Evolutionary conservation across 768 basidiomycete species (phyloP).

Genomic region (Boletus rubescentipes): DNA sequence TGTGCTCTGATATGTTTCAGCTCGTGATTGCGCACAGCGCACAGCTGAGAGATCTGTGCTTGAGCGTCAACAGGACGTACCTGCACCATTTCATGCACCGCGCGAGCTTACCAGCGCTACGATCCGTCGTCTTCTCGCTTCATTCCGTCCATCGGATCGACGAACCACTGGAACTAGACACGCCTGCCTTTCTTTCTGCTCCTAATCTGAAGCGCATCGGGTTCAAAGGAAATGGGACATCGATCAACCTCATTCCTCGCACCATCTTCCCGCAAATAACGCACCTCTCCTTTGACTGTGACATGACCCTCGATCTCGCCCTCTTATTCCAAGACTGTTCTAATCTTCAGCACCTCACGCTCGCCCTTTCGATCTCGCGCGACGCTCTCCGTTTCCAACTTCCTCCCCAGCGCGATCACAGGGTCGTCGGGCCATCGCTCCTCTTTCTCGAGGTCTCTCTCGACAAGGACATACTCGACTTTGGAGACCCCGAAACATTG

Average conservation of each 20-base stretch:
- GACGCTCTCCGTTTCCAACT: slow-evolving; percentile 10
- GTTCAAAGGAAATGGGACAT: slow-evolving; percentile 12
- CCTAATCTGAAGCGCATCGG: slow-evolving; percentile 18
- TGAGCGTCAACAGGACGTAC: slow-evolving; percentile 20
- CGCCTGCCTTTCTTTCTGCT: slow-evolving; percentile 4
- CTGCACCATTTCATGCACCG: slow-evolving; percentile 17
- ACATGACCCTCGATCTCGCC: slow-evolving; percentile 18
- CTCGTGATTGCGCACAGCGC: slow-evolving; percentile 21
- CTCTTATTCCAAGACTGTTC: slow-evolving; percentile 19
- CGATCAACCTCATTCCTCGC: slow-evolving; percentile 18
- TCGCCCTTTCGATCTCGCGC: slow-evolving; percentile 13
- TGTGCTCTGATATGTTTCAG: slow-evolving; percentile 20
- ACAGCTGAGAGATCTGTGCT: slow-evolving; percentile 16
- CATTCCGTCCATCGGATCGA: slow-evolving; percentile 5
- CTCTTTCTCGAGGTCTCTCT: slow-evolving; percentile 17
- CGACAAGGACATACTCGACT: slow-evolving; percentile 20
- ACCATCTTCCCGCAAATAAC: slow-evolving; percentile 20
- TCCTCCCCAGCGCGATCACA: slow-evolving; percentile 1
- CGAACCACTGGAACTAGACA: neutral
- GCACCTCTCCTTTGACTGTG: slow-evolving; percentile 23
- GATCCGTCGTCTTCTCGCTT: slow-evolving; percentile 19
- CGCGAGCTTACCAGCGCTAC: slow-evolving; percentile 11
- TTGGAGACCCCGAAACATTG: slow-evolving; percentile 19
- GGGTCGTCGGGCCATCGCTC: slow-evolving; percentile 7
- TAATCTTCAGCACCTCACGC: slow-evolving; percentile 14